A percentile compares a stretch with the other conserved stretches of the same genome.
Evolutionary conservation across 106 monocot species (phyloP).

Genomic region (Allium sativum): DNA sequence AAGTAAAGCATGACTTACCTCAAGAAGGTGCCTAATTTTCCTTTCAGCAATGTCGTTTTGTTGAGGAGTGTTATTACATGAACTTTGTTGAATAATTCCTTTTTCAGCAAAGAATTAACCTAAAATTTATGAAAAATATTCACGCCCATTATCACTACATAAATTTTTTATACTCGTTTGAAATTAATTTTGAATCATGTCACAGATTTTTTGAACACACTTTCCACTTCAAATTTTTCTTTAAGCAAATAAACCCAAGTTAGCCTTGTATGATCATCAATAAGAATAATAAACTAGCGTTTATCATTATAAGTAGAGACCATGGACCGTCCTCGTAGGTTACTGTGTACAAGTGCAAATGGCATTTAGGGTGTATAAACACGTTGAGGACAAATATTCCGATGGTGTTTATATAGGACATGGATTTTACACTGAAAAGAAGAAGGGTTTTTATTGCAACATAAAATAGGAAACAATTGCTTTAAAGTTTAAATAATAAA

Average conservation of each 20-base stretch:
- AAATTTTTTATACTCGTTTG: constrained; percentile 3
- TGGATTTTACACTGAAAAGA: constrained; percentile 1
- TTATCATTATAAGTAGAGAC: not conserved
- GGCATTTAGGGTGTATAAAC: not conserved
- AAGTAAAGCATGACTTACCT: not conserved
- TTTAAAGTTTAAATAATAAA: constrained; percentile 5
- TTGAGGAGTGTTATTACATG: constrained; percentile 3
- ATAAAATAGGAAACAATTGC: constrained; percentile 7
- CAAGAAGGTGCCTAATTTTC: constrained; percentile 10
- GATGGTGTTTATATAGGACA: constrained; percentile 1
- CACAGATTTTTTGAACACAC: not conserved
- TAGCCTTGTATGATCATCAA: constrained; percentile 10
- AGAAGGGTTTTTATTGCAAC: not conserved
- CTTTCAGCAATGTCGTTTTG: constrained; percentile 8
- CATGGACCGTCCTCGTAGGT: not conserved
- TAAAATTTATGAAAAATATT: not conserved
- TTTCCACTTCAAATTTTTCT: constrained; percentile 2
- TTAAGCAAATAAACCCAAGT: not conserved
- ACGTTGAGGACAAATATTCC: not conserved
- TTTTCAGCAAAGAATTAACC: constrained; percentile 1
- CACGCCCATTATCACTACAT: not conserved
- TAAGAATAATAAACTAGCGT: constrained; percentile 6
- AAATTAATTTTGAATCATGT: constrained; percentile 3
- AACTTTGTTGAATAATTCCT: constrained; percentile 3
- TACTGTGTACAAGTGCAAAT: constrained; percentile 4